These are phyloP conservation scores for Lathyrus sativus DNA, from an alignment of 306 rosid genomes.

Conservation along the genomic window DNA sequence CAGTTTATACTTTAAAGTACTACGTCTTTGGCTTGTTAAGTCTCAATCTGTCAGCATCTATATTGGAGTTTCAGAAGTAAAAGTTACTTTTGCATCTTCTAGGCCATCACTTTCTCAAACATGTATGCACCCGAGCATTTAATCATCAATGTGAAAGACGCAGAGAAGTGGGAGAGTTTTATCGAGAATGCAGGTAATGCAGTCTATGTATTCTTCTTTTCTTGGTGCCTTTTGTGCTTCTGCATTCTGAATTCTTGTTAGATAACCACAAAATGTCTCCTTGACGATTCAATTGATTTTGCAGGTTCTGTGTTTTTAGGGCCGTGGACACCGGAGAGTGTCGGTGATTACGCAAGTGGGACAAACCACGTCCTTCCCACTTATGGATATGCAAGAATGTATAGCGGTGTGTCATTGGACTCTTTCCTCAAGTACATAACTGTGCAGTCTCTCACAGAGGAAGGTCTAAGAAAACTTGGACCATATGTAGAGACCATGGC, in stretches of 20 bases:
- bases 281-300: constrained; percentile 9
- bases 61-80: constrained; percentile 23
- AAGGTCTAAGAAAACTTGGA: constrained; percentile 82
- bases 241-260: constrained; percentile 2
- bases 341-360: constrained; percentile 97
- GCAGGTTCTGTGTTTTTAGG: constrained; percentile 95
- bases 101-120: constrained; percentile 95
- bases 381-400: constrained; percentile 96
- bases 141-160: constrained; percentile 83
- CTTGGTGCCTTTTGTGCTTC: constrained; percentile 4
- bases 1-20: constrained; percentile 7
- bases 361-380: constrained; percentile 99
- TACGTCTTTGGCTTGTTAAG: constrained; percentile 21
- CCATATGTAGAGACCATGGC: constrained; percentile 94
- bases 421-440: constrained; percentile 93
- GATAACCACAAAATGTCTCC: constrained; percentile 12
- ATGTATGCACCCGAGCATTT: constrained; percentile 95
- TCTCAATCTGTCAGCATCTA: constrained; percentile 10
- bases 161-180: constrained; percentile 96
- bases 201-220: constrained; percentile 20
- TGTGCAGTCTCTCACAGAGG: constrained; percentile 91
- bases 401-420: constrained; percentile 92
- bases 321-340: constrained; percentile 97
- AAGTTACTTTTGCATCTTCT: constrained; percentile 42
- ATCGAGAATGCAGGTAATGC: constrained; percentile 87